Percentiles rank a stretch among this genome's conserved stretches.
phyloP scores from a whole-genome alignment of 2,329 filamentous ascomycete genomes.

The Penicillium sp. region DNA sequence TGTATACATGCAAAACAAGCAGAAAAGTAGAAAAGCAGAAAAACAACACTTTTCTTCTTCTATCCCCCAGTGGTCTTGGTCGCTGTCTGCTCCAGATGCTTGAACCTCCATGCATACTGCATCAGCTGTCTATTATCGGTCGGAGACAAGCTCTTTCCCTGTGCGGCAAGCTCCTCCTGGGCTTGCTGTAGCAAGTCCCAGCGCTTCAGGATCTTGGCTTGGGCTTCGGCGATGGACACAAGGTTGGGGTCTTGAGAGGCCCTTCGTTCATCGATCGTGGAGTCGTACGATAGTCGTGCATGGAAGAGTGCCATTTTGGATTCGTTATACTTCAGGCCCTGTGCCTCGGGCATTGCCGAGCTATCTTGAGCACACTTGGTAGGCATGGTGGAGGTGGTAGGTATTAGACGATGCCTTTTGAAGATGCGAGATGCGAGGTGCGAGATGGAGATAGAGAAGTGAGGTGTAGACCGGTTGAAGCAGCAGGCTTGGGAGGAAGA shows the following conservation, averaged over 20 bases:
- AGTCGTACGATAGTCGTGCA: conserved; percentile 33
- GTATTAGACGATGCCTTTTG: neutral
- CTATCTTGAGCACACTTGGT: conserved; percentile 20
- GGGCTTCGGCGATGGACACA: conserved; percentile 31
- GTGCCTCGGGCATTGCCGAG: conserved; percentile 28
- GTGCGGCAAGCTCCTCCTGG: conserved; percentile 32
- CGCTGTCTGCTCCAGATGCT: conserved; percentile 30
- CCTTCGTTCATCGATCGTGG: conserved; percentile 33
- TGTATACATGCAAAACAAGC: conserved; percentile 2
- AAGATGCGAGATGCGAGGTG: neutral
- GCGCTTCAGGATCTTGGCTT: conserved; percentile 32
- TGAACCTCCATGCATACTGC: conserved; percentile 35
- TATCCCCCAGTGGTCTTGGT: conserved; percentile 21
- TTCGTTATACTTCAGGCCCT: conserved; percentile 35
- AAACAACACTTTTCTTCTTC: conserved; percentile 10
- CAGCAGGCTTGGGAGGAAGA: neutral
- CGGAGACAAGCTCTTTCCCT: conserved; percentile 28
- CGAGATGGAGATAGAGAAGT: neutral
- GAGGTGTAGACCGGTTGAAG: neutral
- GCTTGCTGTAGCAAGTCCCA: conserved; percentile 35
- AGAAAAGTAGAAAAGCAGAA: too few relatives aligned
- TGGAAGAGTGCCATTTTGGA: conserved; percentile 37
- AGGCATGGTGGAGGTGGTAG: conserved; percentile 18
- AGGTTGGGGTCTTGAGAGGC: conserved; percentile 32
- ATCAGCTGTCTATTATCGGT: conserved; percentile 31